phyloP scores from a whole-genome alignment of 805 yeast species.

The Starmerella gropengiesseri region DNA sequence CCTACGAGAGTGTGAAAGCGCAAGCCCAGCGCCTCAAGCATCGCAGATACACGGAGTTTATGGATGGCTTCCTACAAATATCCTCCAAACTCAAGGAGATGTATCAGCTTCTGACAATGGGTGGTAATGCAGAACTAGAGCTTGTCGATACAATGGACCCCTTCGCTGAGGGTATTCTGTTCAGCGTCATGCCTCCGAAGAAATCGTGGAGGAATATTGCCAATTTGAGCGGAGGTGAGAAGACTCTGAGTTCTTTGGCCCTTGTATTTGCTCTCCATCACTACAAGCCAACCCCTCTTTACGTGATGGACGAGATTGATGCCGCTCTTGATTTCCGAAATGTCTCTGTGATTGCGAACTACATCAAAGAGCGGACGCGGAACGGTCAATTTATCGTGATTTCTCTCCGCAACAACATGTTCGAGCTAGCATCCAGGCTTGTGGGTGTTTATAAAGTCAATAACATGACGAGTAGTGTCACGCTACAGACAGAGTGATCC shows the following conservation, averaged over 20 bases:
- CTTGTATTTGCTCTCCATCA: conserved; percentile 91
- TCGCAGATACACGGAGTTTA: conserved; percentile 73
- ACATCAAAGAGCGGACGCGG: conserved; percentile 87
- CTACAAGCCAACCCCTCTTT: conserved; percentile 92
- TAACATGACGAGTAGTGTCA: conserved; percentile 79
- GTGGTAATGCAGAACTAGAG: conserved; percentile 97
- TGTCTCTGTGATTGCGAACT: conserved; percentile 94
- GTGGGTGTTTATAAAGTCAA: conserved; percentile 92
- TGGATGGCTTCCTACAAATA: conserved; percentile 81
- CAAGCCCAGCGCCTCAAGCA: conserved; percentile 59
- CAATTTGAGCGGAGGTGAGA: conserved; percentile 94
- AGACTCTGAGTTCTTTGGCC: conserved; percentile 88
- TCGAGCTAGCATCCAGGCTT: conserved; percentile 85
- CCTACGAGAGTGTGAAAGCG: conserved; percentile 53
- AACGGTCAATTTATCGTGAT: conserved; percentile 95
- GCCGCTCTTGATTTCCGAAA: conserved; percentile 96
- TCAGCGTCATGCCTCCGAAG: conserved; percentile 98
- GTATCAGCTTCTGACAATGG: conserved; percentile 99
- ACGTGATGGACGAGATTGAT: conserved; percentile 98
- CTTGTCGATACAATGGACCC: conserved; percentile 93
- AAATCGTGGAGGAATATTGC: conserved; percentile 95
- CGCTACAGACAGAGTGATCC: conserved; percentile 27
- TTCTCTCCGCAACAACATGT: conserved; percentile 93
- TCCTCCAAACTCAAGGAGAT: conserved; percentile 84
- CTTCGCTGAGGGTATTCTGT: conserved; percentile 91